These are phyloP conservation scores for Spongispora temasekensis DNA, from an alignment of 1,284 basidiomycete genomes.

Conservation along the genomic window DNA sequence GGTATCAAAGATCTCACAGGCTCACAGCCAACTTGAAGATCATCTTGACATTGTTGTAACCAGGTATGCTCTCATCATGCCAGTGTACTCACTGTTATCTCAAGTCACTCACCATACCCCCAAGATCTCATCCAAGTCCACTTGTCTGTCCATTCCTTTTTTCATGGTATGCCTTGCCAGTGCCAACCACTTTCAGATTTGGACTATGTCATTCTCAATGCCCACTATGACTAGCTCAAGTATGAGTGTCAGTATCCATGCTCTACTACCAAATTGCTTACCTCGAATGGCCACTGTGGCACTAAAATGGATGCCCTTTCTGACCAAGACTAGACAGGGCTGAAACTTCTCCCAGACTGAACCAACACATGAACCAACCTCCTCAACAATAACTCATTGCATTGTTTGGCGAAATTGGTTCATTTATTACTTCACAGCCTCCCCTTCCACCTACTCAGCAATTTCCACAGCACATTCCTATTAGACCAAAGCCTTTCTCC, in stretches of 20 bases:
- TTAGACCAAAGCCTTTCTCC: too few relatives aligned
- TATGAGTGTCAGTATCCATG: constrained; percentile 65
- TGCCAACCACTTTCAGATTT: constrained; percentile 42
- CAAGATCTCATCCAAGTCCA: too few relatives aligned
- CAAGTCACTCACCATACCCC: too few relatives aligned
- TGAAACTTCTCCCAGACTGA: constrained; percentile 31
- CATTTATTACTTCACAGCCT: constrained; percentile 22
- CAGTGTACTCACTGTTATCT: too few relatives aligned
- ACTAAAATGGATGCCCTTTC: constrained; percentile 87
- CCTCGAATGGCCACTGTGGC: constrained; percentile 70
- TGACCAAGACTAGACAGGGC: constrained; percentile 73
- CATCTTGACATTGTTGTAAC: too few relatives aligned
- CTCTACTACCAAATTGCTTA: constrained; percentile 63
- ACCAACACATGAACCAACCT: constrained; percentile 28
- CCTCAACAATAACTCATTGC: constrained; percentile 26
- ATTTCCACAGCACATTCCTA: too few relatives aligned
- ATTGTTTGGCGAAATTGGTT: constrained; percentile 34
- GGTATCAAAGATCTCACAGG: too few relatives aligned
- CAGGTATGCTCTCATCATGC: too few relatives aligned
- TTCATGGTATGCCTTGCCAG: too few relatives aligned
- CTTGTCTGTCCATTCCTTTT: constrained; percentile 44
- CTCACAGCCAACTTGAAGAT: too few relatives aligned
- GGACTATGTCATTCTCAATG: constrained; percentile 63
- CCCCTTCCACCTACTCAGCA: constrained; percentile 16
- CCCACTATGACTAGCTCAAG: constrained; percentile 68